These are phyloP conservation scores for Ustulina deusta DNA, from an alignment of 2,329 filamentous ascomycete genomes.

Conservation along the genomic window DNA sequence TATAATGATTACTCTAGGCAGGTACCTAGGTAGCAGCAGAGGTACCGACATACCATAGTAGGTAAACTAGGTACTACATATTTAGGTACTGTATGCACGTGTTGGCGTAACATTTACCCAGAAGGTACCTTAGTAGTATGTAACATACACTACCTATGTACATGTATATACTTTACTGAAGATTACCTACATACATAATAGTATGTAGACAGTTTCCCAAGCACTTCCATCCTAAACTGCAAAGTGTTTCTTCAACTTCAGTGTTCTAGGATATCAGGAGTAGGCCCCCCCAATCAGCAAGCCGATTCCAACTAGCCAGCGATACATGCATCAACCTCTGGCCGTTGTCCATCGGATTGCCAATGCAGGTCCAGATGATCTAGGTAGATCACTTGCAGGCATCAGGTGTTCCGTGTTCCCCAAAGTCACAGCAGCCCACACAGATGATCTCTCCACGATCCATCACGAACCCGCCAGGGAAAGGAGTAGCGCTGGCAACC, in stretches of 20 bases:
- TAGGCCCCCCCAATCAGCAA: not conserved
- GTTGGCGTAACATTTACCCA: no score
- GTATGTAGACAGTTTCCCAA: conserved; percentile 1
- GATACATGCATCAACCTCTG: not conserved
- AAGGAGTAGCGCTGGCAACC: not conserved
- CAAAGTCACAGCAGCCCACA: not conserved
- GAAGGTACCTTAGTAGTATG: no score
- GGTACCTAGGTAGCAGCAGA: no score
- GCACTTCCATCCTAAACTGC: not conserved
- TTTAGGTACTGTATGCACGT: no score
- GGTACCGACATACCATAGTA: no score
- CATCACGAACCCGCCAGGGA: not conserved
- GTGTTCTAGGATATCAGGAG: not conserved
- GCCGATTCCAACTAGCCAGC: not conserved
- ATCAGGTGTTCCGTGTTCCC: not conserved
- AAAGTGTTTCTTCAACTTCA: not conserved
- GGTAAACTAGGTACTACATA: no score
- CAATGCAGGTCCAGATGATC: not conserved
- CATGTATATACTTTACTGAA: not conserved
- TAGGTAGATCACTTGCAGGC: not conserved
- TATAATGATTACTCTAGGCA: no score
- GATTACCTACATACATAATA: no score
- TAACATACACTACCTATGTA: no score
- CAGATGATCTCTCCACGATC: not conserved
- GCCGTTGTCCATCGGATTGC: not conserved